These are phyloP conservation scores for Dichotomopilus funicola DNA, from an alignment of 2,329 filamentous ascomycete species.

Conservation along the genomic window DNA sequence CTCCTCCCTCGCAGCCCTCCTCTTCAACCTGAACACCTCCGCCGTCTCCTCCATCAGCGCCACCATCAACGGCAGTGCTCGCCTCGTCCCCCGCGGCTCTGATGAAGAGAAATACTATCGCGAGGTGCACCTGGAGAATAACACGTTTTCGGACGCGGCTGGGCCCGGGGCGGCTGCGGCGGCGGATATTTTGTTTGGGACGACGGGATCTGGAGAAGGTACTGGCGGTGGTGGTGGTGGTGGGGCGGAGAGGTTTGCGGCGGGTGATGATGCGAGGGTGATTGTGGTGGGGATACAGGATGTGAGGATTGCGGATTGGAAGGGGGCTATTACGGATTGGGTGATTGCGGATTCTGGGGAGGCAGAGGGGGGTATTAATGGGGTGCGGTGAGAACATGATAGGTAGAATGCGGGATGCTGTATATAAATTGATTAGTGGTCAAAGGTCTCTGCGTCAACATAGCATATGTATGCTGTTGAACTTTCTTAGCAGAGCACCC, in stretches of 20 bases:
- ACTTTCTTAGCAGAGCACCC: too few species aligned
- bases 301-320: conserved; percentile 89
- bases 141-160: conserved; percentile 67
- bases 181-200: conserved; percentile 25
- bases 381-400: conserved; percentile 23
- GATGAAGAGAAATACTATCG: conserved; percentile 82
- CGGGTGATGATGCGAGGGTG: conserved; percentile 76
- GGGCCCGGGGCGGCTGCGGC: conserved; percentile 18
- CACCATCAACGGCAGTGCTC: conserved; percentile 85
- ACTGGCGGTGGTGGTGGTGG: neutral
- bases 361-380: conserved; percentile 32
- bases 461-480: too few species aligned
- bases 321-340: conserved; percentile 84
- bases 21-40: conserved; percentile 86
- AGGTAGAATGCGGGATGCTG: neutral
- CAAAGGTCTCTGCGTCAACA: too few species aligned
- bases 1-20: conserved; percentile 71
- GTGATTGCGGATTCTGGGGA: conserved; percentile 34
- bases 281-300: conserved; percentile 79
- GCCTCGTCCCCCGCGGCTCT: conserved; percentile 63
- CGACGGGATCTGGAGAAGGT: conserved; percentile 27
- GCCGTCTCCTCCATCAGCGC: conserved; percentile 83
- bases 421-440: too few species aligned
- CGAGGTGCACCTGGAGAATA: conserved; percentile 80
- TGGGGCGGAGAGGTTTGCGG: conserved; percentile 55